Evolutionary conservation across 768 basidiomycete species (phyloP).

Genomic region (Termitomyces sp.): DNA sequence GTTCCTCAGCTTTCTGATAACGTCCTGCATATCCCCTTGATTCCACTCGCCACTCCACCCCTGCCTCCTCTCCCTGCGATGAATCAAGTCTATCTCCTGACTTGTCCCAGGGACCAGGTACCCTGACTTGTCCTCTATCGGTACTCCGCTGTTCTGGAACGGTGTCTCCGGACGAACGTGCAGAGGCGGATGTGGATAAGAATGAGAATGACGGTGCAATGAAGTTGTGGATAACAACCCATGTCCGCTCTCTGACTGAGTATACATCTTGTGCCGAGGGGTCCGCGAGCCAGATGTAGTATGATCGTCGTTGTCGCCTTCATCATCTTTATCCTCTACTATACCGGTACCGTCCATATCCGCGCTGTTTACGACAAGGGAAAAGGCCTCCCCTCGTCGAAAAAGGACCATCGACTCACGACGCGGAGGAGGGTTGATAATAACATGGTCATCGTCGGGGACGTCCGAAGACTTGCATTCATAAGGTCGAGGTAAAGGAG

Average conservation of each 20-base stretch:
- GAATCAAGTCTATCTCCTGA: slow-evolving; percentile 3
- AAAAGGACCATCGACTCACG: not conserved
- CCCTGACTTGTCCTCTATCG: not conserved
- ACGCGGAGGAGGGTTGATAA: not conserved
- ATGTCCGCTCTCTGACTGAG: slow-evolving; percentile 1
- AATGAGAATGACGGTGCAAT: not conserved
- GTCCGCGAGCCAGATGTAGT: not conserved
- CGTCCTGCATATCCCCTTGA: slow-evolving; percentile 25
- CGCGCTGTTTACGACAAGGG: not conserved
- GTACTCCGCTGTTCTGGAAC: slow-evolving; percentile 11
- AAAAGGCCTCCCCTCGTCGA: not conserved
- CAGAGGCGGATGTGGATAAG: slow-evolving; percentile 11
- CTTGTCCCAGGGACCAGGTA: not conserved
- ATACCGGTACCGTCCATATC: not conserved
- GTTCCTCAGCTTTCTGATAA: slow-evolving; percentile 23
- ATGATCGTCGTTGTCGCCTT: slow-evolving; percentile 2
- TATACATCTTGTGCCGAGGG: not conserved
- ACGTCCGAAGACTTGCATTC: not conserved
- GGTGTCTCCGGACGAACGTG: slow-evolving; percentile 14
- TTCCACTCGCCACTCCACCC: slow-evolving; percentile 32
- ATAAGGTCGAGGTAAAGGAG: not conserved
- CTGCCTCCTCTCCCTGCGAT: slow-evolving; percentile 19
- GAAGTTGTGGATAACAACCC: not conserved
- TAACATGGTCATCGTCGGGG: not conserved
- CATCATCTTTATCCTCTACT: not conserved